Percentiles rank a stretch among this genome's conserved stretches.
Conservation (phyloP, 2,329 filamentous ascomycete genomes). For the Anthostomella pinea region DNA sequence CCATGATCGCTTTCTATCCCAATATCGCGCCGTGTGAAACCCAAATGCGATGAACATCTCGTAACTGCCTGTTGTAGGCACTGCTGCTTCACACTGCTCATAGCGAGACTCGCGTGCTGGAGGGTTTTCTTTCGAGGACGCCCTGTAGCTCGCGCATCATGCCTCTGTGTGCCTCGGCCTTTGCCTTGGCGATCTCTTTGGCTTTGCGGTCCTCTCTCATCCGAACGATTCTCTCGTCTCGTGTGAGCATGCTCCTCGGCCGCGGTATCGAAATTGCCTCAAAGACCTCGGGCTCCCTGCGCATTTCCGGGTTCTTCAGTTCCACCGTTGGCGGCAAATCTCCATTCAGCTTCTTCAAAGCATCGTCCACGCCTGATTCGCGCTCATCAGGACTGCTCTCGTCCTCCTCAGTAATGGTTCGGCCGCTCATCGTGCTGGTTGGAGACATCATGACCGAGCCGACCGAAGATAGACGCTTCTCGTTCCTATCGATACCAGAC, state of each 20-base stretch:
- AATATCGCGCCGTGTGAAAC: too few relatives aligned
- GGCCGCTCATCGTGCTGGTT: conserved; percentile 62
- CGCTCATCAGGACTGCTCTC: conserved; percentile 55
- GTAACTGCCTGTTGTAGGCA: neutral
- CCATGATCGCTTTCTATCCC: too few relatives aligned
- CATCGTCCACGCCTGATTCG: conserved; percentile 50
- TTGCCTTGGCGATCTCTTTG: conserved; percentile 69
- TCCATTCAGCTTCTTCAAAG: conserved; percentile 75
- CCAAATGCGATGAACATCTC: too few relatives aligned
- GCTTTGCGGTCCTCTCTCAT: conserved; percentile 83
- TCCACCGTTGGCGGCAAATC: conserved; percentile 56
- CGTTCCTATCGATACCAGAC: conserved; percentile 76
- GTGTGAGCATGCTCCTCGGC: conserved; percentile 67
- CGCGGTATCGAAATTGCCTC: conserved; percentile 81
- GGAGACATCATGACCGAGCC: conserved; percentile 56
- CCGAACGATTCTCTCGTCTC: conserved; percentile 83
- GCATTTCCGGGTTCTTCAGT: conserved; percentile 54
- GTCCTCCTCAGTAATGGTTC: conserved; percentile 60
- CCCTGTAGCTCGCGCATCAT: conserved; percentile 94
- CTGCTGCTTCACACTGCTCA: conserved; percentile 15
- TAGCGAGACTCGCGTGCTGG: conserved; percentile 25
- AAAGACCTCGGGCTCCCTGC: conserved; percentile 76
- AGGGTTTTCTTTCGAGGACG: conserved; percentile 64
- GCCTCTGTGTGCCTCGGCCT: conserved; percentile 75
- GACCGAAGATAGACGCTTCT: conserved; percentile 65